Conservation (phyloP, 2,329 filamentous ascomycete species). For the Aspergillus piperis region DNA sequence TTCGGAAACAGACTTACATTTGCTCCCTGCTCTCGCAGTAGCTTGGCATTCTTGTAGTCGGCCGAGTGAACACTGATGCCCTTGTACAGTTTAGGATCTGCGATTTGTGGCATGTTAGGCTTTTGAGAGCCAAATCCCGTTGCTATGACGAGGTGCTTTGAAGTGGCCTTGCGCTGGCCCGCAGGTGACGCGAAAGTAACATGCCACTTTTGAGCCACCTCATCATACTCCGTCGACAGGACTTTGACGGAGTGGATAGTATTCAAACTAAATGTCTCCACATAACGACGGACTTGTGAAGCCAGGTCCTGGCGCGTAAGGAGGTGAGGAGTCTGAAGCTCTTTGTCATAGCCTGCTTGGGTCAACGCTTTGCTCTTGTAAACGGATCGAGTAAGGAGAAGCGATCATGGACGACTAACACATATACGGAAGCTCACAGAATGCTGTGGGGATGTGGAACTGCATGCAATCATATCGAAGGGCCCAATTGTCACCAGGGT, state of each 20-base stretch:
- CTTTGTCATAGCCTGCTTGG: conserved; percentile 18
- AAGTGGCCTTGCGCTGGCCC: conserved; percentile 9
- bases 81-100: conserved; percentile 13
- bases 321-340: conserved; percentile 18
- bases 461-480: conserved; percentile 49
- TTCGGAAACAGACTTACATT: conserved; percentile 8
- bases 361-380: not conserved
- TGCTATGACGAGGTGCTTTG: conserved; percentile 26
- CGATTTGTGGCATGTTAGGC: conserved; percentile 18
- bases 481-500: conserved; percentile 50
- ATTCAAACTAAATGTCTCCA: conserved; percentile 35
- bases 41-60: conserved; percentile 15
- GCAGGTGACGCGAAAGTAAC: conserved; percentile 23
- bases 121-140: conserved; percentile 23
- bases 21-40: conserved; percentile 14
- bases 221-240: conserved; percentile 27
- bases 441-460: conserved; percentile 44
- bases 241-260: conserved; percentile 31
- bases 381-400: too few species aligned
- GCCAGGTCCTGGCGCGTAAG: conserved; percentile 20
- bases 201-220: conserved; percentile 24
- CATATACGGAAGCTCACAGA: conserved; percentile 41
- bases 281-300: conserved; percentile 26
- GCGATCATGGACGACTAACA: conserved; percentile 18
- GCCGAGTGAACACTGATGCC: conserved; percentile 20